phyloP scores from a whole-genome alignment of 768 basidiomycete genomes.

The Tricholoma bakamatsutake region DNA sequence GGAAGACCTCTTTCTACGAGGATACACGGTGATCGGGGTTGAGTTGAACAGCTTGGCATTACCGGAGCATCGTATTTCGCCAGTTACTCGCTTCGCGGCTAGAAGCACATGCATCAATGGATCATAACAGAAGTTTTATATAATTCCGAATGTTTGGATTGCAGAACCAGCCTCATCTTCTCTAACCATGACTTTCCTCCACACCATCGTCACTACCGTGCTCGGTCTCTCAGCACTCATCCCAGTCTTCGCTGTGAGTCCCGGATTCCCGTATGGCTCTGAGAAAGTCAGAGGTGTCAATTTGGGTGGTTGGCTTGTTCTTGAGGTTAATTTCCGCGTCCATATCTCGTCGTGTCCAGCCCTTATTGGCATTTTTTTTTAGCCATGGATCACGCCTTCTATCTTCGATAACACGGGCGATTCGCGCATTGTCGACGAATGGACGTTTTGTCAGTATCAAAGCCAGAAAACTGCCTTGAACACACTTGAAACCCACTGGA shows the following conservation, averaged over 20 bases:
- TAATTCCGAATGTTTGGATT: neutral
- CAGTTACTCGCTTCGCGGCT: neutral
- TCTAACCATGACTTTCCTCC: slow-evolving; percentile 11
- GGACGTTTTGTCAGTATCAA: slow-evolving; percentile 68
- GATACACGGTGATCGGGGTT: too few species aligned
- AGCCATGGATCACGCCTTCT: slow-evolving; percentile 79
- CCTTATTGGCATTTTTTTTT: slow-evolving; percentile 8
- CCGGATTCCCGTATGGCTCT: slow-evolving; percentile 68
- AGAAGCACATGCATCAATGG: slow-evolving; percentile 1
- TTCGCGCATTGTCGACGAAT: slow-evolving; percentile 64
- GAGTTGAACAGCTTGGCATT: neutral
- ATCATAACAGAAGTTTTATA: neutral
- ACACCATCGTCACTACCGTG: slow-evolving; percentile 15
- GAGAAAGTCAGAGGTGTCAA: slow-evolving; percentile 79
- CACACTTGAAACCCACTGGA: slow-evolving; percentile 65
- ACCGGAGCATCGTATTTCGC: neutral
- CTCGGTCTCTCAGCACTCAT: slow-evolving; percentile 24
- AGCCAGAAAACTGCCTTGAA: slow-evolving; percentile 39
- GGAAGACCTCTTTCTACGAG: neutral
- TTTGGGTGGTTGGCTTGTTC: slow-evolving; percentile 57
- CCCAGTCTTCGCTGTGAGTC: slow-evolving; percentile 30
- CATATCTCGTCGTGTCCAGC: neutral
- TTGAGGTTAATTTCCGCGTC: slow-evolving; percentile 27
- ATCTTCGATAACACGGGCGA: slow-evolving; percentile 66
- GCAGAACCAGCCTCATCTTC: neutral